A percentile compares a stretch with the other conserved stretches of the same genome.
phyloP scores from a whole-genome alignment of 2,329 filamentous ascomycete genomes.

The Colletotrichum aenigma region DNA sequence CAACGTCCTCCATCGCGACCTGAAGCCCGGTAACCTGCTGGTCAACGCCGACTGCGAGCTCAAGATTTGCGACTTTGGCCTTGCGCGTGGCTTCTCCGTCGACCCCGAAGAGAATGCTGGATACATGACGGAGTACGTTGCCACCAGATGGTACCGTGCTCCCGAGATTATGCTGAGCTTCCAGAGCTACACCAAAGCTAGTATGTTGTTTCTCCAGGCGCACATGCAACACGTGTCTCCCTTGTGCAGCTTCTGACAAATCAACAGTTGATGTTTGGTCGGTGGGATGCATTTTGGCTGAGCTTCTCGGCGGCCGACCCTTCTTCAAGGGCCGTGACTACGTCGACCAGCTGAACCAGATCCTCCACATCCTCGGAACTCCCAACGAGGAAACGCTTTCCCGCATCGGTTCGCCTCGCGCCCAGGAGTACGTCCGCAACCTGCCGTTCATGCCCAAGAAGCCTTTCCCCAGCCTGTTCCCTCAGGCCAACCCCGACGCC shows the following conservation, averaged over 20 bases:
- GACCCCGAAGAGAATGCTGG: constrained; percentile 98
- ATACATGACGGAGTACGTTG: constrained; percentile 99
- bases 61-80: constrained; percentile 98
- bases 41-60: constrained; percentile 99
- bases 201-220: constrained; percentile 63
- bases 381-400: constrained; percentile 93
- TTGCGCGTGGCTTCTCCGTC: constrained; percentile 94
- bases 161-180: constrained; percentile 99
- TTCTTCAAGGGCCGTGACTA: constrained; percentile 99
- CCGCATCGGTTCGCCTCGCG: constrained; percentile 92
- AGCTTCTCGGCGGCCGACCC: constrained; percentile 91
- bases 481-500: constrained; percentile 92
- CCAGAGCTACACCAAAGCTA: constrained; percentile 99
- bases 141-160: constrained; percentile 92
- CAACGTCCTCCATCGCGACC: constrained; percentile 93
- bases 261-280: constrained; percentile 94
- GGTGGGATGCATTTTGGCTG: constrained; percentile 95
- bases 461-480: constrained; percentile 86
- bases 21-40: constrained; percentile 96
- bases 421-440: constrained; percentile 98
- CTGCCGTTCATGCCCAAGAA: constrained; percentile 94
- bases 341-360: constrained; percentile 99
- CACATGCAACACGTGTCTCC: not conserved
- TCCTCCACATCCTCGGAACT: constrained; percentile 95
- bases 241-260: not conserved